Base-by-base conservation (phyloP, 345 rosid genomes). In the Viola odorata region DNA sequence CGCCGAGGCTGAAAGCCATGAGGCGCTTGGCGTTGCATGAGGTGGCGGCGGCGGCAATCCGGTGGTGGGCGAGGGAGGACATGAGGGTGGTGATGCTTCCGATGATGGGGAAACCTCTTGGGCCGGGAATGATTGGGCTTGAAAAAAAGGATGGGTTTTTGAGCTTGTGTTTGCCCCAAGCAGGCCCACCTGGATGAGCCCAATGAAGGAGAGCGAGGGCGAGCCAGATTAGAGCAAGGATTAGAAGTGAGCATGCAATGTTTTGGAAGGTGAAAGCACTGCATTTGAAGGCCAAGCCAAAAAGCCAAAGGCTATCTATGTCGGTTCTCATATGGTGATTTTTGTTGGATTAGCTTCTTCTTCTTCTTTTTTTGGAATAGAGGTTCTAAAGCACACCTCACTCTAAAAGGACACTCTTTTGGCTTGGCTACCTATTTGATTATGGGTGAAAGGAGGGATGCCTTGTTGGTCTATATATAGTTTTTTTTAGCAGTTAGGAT, bases 1-100 rank as follows among this genome's bases (percentile, higher is more conserved):
- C 78, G 0, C 91, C 91, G 1, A 85, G 73, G 72, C 91, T 88
- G 52, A 88, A 80, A 40, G 86, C 96, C 86, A 88, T 80, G 57
- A 88, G 91, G 37, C 84, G 58, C 54, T 58, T 72, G 63, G 86
- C 91, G 14, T 61, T 69, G 72, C 77, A 64, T 57, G 71, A 44
- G 16, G 51, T 72, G 0, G 96, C 91, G 0, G 65, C 71, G 0
- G 75, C 76, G 0, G 89, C 83, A 55, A 88, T 78, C 53, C 62
- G 49, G 51, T 54, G 96, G 72, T 88, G 96, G 42, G 96, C 81
- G 8, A 85, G 72, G 53, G 76, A 56, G 36, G 74, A 65, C 91
- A 85, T 88, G 53, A 88, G 81, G 48, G 52, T 23, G 32, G 32
- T 65, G 82, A 88, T 85, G 79, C 84, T 82, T 12, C 96, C 96